These are phyloP conservation scores for Meyerozyma elateridarum DNA, from an alignment of 1,139 yeast species.

Conservation along the genomic window DNA sequence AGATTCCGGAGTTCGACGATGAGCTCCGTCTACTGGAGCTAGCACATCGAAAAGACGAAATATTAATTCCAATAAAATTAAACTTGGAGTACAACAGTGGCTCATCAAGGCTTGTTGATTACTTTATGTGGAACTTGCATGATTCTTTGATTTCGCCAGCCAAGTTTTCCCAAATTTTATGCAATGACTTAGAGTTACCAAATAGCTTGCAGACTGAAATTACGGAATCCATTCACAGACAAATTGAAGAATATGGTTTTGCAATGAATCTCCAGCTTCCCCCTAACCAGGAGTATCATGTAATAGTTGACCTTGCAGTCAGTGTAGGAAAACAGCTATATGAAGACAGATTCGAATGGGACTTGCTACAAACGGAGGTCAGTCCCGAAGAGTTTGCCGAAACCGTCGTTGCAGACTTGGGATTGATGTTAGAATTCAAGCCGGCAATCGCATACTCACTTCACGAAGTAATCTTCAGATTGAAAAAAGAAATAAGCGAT, in stretches of 20 bases:
- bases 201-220: conserved; percentile 59
- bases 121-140: conserved; percentile 84
- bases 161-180: conserved; percentile 72
- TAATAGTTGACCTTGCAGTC: conserved; percentile 75
- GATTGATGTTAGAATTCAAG: conserved; percentile 76
- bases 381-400: conserved; percentile 86
- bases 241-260: conserved; percentile 63
- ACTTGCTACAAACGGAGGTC: conserved; percentile 55
- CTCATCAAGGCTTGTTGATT: conserved; percentile 62
- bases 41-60: conserved; percentile 28
- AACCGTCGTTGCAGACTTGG: conserved; percentile 78
- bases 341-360: conserved; percentile 97
- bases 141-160: conserved; percentile 79
- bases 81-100: conserved; percentile 67
- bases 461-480: conserved; percentile 70
- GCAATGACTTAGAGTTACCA: conserved; percentile 81
- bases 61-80: conserved; percentile 75
- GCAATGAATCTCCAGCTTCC: conserved; percentile 60
- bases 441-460: conserved; percentile 89
- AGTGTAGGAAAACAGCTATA: conserved; percentile 78
- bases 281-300: conserved; percentile 65
- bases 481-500: conserved; percentile 83
- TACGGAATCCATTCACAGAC: conserved; percentile 68
- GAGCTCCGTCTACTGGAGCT: conserved; percentile 15
- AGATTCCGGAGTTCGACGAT: conserved; percentile 21